Evolutionary conservation across 805 yeast genomes (phyloP).

Genomic region (Ogataea allantospora): DNA sequence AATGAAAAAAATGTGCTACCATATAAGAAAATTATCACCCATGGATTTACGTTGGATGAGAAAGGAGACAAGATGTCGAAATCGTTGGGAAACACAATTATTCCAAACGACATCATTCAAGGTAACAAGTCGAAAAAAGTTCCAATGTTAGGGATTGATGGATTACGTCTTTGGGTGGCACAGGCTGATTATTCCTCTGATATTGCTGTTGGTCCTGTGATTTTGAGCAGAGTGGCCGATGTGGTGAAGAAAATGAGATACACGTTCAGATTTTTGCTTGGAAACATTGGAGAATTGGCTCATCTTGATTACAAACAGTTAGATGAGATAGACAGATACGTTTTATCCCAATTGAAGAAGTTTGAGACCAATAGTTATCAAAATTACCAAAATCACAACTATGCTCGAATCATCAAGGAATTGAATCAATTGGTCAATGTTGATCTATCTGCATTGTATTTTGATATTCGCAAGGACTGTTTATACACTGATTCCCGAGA

Average conservation of each 20-base stretch:
- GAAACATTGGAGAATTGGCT: slow-evolving; percentile 54
- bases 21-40: slow-evolving; percentile 75
- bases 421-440: slow-evolving; percentile 71
- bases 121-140: slow-evolving; percentile 51
- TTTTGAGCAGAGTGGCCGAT: slow-evolving; percentile 74
- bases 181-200: slow-evolving; percentile 84
- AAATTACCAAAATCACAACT: slow-evolving; percentile 59
- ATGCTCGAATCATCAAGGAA: slow-evolving; percentile 65
- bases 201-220: slow-evolving; percentile 67
- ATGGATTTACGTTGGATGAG: slow-evolving; percentile 89
- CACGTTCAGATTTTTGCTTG: slow-evolving; percentile 77
- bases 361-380: slow-evolving; percentile 42
- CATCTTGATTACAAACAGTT: slow-evolving; percentile 37
- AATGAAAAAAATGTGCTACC: slow-evolving; percentile 46
- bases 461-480: slow-evolving; percentile 82
- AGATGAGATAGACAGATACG: slow-evolving; percentile 55
- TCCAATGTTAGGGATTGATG: slow-evolving; percentile 83
- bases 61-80: slow-evolving; percentile 91
- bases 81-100: slow-evolving; percentile 78
- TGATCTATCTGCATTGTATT: slow-evolving; percentile 77
- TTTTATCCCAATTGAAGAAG: slow-evolving; percentile 52
- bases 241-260: slow-evolving; percentile 77
- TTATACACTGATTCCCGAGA: slow-evolving; percentile 64
- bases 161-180: slow-evolving; percentile 86
- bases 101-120: slow-evolving; percentile 64